Conservation (phyloP, 1,284 basidiomycete species). For the Ustilago sp. region DNA sequence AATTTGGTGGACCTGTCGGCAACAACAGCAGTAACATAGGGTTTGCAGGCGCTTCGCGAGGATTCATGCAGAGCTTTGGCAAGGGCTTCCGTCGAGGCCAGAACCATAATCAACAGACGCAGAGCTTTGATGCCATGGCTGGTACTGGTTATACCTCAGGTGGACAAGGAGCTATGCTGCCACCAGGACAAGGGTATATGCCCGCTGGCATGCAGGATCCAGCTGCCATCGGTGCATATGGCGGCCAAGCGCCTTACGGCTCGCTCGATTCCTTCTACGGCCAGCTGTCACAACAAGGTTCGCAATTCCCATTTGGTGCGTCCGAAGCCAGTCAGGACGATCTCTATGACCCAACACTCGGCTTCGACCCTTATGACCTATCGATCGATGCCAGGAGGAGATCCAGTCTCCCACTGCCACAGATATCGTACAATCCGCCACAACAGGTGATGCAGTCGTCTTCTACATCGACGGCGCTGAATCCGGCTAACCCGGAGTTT, state of each 20-base stretch:
- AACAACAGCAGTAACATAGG: conserved; percentile 17
- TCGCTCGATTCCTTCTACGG: conserved; percentile 28
- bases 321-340: conserved; percentile 51
- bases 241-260: conserved; percentile 17
- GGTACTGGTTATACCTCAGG: conserved; percentile 22
- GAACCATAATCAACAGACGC: conserved; percentile 21
- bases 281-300: conserved; percentile 16
- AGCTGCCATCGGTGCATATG: conserved; percentile 23
- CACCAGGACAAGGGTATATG: conserved; percentile 20
- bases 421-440: conserved; percentile 21
- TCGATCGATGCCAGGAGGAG: conserved; percentile 42
- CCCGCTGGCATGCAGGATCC: conserved; percentile 27
- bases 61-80: conserved; percentile 50
- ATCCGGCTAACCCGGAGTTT: conserved; percentile 58
- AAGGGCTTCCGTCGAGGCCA: conserved; percentile 41
- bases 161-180: conserved; percentile 26
- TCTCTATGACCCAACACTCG: conserved; percentile 46
- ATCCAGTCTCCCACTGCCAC: conserved; percentile 47
- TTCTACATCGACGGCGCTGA: conserved; percentile 32
- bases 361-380: conserved; percentile 49
- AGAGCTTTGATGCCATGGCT: conserved; percentile 35
- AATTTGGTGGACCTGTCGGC: conserved; percentile 23
- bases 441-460: conserved; percentile 20
- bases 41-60: conserved; percentile 34
- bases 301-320: conserved; percentile 32